Percentiles rank a stretch among this genome's conserved stretches.
Evolutionary conservation across 1,139 yeast genomes (phyloP).

Genomic region (Kazachstania sp.): DNA sequence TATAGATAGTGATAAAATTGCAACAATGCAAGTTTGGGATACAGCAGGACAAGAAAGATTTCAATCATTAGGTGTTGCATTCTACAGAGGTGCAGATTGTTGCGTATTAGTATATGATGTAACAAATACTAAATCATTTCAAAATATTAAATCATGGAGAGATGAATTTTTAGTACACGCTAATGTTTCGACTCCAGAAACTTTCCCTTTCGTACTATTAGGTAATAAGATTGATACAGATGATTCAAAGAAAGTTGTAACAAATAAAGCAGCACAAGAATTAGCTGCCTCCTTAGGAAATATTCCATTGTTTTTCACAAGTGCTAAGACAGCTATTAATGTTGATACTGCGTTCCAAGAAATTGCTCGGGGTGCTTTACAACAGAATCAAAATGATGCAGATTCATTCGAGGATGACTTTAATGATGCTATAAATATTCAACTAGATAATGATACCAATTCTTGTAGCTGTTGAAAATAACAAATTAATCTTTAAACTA

Average conservation of each 20-base stretch:
- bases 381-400: slow-evolving; percentile 82
- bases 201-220: slow-evolving; percentile 87
- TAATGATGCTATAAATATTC: slow-evolving; percentile 92
- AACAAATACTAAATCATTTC: slow-evolving; percentile 86
- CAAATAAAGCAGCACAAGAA: slow-evolving; percentile 75
- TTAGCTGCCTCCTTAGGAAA: slow-evolving; percentile 82
- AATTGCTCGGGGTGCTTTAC: slow-evolving; percentile 88
- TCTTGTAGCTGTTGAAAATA: slow-evolving; percentile 60
- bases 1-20: slow-evolving; percentile 66
- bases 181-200: slow-evolving; percentile 85
- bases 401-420: slow-evolving; percentile 86
- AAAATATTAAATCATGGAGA: slow-evolving; percentile 83
- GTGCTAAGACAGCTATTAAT: slow-evolving; percentile 89
- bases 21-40: slow-evolving; percentile 92
- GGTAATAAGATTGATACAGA: slow-evolving; percentile 95
- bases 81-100: slow-evolving; percentile 96
- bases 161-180: slow-evolving; percentile 94
- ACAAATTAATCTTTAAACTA: not conserved
- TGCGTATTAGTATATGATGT: slow-evolving; percentile 95
- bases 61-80: slow-evolving; percentile 94
- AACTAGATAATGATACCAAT: slow-evolving; percentile 70
- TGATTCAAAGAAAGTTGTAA: slow-evolving; percentile 77
- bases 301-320: slow-evolving; percentile 87
- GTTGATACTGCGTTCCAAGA: slow-evolving; percentile 95
- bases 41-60: slow-evolving; percentile 98